Conservation (phyloP, 306 rosid genomes). For the Acacia crassicarpa region DNA sequence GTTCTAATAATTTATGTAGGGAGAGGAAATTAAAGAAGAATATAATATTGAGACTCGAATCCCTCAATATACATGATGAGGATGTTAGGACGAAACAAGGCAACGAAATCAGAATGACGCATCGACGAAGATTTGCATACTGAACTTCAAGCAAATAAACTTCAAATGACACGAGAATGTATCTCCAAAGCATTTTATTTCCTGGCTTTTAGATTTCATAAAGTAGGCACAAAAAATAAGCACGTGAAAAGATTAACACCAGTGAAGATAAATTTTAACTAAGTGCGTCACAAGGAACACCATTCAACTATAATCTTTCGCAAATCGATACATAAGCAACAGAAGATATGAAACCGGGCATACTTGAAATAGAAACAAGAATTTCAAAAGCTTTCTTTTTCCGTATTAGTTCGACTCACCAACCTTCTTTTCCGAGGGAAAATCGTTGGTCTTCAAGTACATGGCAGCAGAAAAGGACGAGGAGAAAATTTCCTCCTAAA, state of each 20-base stretch:
- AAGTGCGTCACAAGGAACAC: not conserved
- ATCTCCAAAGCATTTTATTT: not conserved
- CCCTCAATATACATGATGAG: not conserved
- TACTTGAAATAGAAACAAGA: not conserved
- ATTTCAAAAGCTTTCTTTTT: not conserved
- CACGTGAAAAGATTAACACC: not conserved
- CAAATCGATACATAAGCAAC: not conserved
- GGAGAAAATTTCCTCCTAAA: constrained; percentile 86
- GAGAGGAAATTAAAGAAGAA: not conserved
- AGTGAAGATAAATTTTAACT: not conserved
- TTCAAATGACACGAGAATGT: not conserved
- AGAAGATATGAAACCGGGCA: not conserved
- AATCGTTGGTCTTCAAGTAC: constrained; percentile 77
- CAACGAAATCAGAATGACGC: not conserved
- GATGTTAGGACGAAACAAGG: not conserved
- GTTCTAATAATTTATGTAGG: not conserved
- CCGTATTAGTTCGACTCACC: not conserved
- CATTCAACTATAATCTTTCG: not conserved
- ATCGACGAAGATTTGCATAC: not conserved
- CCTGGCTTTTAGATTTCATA: no score
- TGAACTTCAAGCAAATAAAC: not conserved
- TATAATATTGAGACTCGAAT: not conserved
- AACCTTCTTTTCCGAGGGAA: constrained; percentile 81
- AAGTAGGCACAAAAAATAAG: not conserved
- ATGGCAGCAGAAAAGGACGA: constrained; percentile 96